Evolutionary conservation across 108 stramenopile genomes (phyloP).

Genomic region (Pelagomonas calceolata): DNA sequence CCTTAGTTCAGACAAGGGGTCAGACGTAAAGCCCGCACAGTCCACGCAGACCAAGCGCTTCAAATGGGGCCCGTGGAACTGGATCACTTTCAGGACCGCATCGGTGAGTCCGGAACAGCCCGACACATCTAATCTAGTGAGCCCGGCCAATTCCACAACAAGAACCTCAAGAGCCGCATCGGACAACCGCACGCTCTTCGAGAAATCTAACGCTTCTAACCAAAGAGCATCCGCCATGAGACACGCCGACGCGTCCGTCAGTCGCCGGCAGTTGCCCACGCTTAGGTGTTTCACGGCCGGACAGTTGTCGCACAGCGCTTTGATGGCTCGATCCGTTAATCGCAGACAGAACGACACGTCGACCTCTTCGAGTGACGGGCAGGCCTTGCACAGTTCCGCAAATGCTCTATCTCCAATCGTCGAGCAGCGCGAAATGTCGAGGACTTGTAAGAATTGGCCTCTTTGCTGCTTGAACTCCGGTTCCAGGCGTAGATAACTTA

Average conservation of each 20-base stretch:
- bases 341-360: slow-evolving; percentile 3
- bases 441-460: slow-evolving; percentile 3
- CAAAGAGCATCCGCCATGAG: slow-evolving; percentile 20
- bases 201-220: slow-evolving; percentile 24
- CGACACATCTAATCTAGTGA: slow-evolving; percentile 1
- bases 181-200: slow-evolving; percentile 3
- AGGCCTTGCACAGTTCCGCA: not conserved
- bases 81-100: not conserved
- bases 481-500: not conserved
- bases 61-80: not conserved
- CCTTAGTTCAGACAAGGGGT: no score
- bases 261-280: slow-evolving; percentile 7
- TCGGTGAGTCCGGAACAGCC: slow-evolving; percentile 13
- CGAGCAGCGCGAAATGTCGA: slow-evolving; percentile 8
- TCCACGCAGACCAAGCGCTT: not conserved
- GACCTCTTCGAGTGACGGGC: slow-evolving; percentile 7
- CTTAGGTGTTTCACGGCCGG: slow-evolving; percentile 6
- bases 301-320: slow-evolving; percentile 12
- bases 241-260: slow-evolving; percentile 22
- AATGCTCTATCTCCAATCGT: slow-evolving; percentile 3
- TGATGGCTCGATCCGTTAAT: slow-evolving; percentile 8
- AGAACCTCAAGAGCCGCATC: slow-evolving; percentile 13
- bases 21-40: not conserved
- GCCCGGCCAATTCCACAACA: slow-evolving; percentile 7
- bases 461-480: not conserved